Percentiles rank a stretch among this genome's conserved stretches.
Conservation (phyloP, 2,329 filamentous ascomycete species). For the Cercospora brassicicola region DNA sequence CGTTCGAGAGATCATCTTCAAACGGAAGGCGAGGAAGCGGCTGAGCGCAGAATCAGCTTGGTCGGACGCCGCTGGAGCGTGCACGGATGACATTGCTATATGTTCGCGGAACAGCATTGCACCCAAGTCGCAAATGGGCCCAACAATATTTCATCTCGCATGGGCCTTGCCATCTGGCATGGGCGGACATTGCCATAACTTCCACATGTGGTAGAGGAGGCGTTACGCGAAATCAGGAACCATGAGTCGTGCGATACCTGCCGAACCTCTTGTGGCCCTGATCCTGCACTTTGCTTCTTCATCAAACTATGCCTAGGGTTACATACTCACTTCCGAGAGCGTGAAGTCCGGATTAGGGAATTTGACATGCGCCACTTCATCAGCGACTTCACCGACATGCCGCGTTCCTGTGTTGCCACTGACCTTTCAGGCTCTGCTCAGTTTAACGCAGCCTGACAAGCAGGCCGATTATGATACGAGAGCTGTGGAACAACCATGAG, state of each 20-base stretch:
- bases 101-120: background rate
- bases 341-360: background rate
- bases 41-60: background rate
- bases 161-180: background rate
- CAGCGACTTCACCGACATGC: background rate
- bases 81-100: background rate
- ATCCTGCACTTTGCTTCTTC: background rate
- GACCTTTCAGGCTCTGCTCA: background rate
- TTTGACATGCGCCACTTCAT: background rate
- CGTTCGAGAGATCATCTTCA: background rate
- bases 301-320: conserved; percentile 4
- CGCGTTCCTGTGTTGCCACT: background rate
- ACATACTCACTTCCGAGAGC: background rate
- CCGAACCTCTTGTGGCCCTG: background rate
- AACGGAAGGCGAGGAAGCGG: background rate
- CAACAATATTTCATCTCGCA: background rate
- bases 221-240: background rate
- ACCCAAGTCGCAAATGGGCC: background rate
- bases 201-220: background rate
- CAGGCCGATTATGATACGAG: background rate
- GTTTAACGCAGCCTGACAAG: background rate
- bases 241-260: background rate
- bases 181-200: background rate
- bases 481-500: background rate
- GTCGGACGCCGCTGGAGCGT: background rate